Evolutionary conservation across 352 stramenopile genomes (phyloP), one percentile per base, ranked within the genome.

Genomic region (Pelagophyceae sp.): DNA sequence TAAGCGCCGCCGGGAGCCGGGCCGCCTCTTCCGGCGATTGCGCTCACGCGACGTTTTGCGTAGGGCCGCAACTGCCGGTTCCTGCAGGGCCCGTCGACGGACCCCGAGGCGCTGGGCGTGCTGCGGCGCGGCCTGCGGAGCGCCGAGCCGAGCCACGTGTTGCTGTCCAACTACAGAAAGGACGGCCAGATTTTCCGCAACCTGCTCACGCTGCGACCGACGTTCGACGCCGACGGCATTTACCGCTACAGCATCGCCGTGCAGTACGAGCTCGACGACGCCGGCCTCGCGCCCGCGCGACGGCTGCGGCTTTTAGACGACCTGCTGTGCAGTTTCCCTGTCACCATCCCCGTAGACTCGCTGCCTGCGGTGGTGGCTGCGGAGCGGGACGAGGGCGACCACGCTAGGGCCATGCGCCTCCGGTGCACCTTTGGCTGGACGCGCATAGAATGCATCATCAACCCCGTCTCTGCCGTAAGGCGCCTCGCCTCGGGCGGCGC

Each of bases 61-160:
- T n/a, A n/a, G 19, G 61, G 61, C 19, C 61, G 61, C 3, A 71
- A 71, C 61, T 71, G 61, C 61, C 61, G 61, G 6, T 71, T 71
- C 33, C 61, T 71, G 2, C 61, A 71, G 33, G 61, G 61, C 3
- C 61, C 61, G n/a, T 27, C 61, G 61, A 38, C 61, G 33, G 31
- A 71, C n/a, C 61, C 33, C 29, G 61, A 71, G 29, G 29, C 61
- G 31, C 25, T 71, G 19, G 31, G 2, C 6, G 17, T 35, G n/a
- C 15, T 71, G 2, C 17, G 33, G 5, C 19, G 19, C 3, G 6
- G 3, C 11, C 31, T 71, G 5, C 29, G 6, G 31, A 38, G 3
- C 1, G 19, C 1, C n/a, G 5, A 19, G 61, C 6, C 6, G 11
- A 40, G 61, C 61, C 19, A 71, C 2, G 61, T 71, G 5, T 27